Evolutionary conservation across 1,284 basidiomycete genomes (phyloP), one percentile per base, ranked within the genome.

Genomic region (Anthracocystis walkeri): DNA sequence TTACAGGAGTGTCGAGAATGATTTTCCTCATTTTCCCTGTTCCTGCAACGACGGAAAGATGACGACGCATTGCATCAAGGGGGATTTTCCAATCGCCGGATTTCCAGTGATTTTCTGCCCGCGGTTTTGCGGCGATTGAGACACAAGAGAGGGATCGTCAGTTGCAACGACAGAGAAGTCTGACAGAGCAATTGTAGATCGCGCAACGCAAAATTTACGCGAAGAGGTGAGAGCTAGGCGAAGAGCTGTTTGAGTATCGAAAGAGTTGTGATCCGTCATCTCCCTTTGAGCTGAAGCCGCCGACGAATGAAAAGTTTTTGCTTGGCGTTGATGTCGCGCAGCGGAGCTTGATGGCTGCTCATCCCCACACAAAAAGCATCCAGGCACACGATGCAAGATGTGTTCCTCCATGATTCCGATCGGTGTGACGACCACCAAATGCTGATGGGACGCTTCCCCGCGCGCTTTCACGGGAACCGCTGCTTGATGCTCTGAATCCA

Each of bases 381-480:
- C 46, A 48, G 27, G 46, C 27, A 48, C 12, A 23, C 14, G 12
- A 10, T 45, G 41, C n/a, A 10, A 12, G 20, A 48, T 6, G 18
- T 29, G 18, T 23, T 48, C 29, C 48, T 49, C 18, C n/a, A 3
- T 29, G 27, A 11, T 38, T 16, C 35, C 35, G 35, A 38, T 38
- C 35, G 35, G 35, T 38, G 46, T 48, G 46, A 48, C 46, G 46
- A 48, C 45, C 16, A 21, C 8, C 7, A 46, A 29, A 4, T 25
- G 20, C 21, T 7, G 5, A 27, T 4, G 14, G 7, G 4, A 7
- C 7, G 46, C 46, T 48, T 49, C 18, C 48, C 48, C 48, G 48
- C 20, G n/a, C 48, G 48, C 27, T 49, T 49, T 49, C 48, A 49
- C 49, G 49, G 33, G 12, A 51, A 33, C 33, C 49, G 48, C 14